Percentiles rank a stretch among this genome's conserved stretches.
These are phyloP conservation scores for Arthrobotrys sinensis DNA, from an alignment of 2,329 filamentous ascomycete species.

Conservation along the genomic window DNA sequence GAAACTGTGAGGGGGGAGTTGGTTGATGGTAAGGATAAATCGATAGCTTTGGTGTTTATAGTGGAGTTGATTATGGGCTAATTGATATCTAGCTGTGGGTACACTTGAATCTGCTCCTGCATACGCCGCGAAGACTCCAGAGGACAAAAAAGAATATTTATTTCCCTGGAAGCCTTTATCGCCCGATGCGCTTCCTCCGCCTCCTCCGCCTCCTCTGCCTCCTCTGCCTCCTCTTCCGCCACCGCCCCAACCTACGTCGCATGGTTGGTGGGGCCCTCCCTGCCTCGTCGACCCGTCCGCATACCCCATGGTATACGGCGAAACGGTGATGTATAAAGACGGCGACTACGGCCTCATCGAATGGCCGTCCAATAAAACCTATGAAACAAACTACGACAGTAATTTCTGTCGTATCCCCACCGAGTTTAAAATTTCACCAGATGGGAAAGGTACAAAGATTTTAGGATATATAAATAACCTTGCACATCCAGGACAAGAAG, in stretches of 20 bases:
- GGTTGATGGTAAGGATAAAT: background rate
- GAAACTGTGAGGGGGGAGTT: background rate
- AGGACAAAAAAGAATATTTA: too few species aligned
- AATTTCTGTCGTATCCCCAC: background rate
- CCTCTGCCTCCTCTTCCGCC: background rate
- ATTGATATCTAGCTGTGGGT: too few species aligned
- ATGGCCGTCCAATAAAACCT: too few species aligned
- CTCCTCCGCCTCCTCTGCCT: too few species aligned
- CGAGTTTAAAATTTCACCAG: background rate
- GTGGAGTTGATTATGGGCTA: background rate
- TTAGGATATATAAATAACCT: conserved; percentile 1
- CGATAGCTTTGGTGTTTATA: background rate
- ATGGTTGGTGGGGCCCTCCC: background rate
- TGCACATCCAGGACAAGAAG: background rate
- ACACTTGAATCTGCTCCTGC: too few species aligned
- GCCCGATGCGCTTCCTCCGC: too few species aligned
- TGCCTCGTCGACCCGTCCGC: background rate
- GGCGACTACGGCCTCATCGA: background rate
- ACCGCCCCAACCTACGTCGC: background rate
- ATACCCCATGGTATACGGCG: background rate
- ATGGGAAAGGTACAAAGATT: background rate
- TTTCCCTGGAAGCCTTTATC: too few species aligned
- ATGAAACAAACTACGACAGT: background rate
- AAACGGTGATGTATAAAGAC: background rate
- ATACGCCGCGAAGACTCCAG: too few species aligned